Base-by-base conservation (phyloP, 352 stramenopile species). In the Detonula confervacea region DNA sequence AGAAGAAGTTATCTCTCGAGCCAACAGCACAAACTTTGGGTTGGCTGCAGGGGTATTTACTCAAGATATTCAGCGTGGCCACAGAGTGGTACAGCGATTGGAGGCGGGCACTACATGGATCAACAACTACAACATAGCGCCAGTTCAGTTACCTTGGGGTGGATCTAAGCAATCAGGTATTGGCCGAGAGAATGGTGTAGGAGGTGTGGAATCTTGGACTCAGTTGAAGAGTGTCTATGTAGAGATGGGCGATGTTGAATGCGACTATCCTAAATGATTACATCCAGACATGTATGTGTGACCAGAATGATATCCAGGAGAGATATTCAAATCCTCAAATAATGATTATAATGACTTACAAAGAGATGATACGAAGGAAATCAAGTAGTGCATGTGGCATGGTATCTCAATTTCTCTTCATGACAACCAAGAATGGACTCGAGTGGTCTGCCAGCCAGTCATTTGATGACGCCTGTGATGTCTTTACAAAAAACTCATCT, bases 1-100 rank as follows among this genome's bases (percentile, higher is more conserved):
- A 69, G 95, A 98, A 25, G 96, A 99, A 76, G 97, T 96, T n/a
- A 73, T 99, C 12, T 74, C 85, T 46, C 90, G 97, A 59, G 97
- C 97, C 22, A 99, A 99, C 90, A 90, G 95, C 79, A 97, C 84
- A 1, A 35, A 87, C 5, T 75, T 92, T 5, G 97, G 97, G 2
- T 92, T 99, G 29, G 96, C 96, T 0, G 91, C 93, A 4, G 98
- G 98, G 84, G 97, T 98, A 79, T 99, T 93, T 87, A 97, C 96
- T 27, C 87, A 94, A 60, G 89, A 98, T 77, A 46, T 98, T 20
- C 90, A 86, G 18, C 88, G 96, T 37, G 94, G 91, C 4, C 97
- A 95, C 85, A 88, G 94, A 20, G 91, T 98, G 60, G 74, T 80
- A 44, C 75, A 77, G 61, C 69, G 30, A 1, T 86, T 99, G n/a